Base-by-base conservation (phyloP, 257 asterid species). In the Solanum ossicruentum region DNA sequence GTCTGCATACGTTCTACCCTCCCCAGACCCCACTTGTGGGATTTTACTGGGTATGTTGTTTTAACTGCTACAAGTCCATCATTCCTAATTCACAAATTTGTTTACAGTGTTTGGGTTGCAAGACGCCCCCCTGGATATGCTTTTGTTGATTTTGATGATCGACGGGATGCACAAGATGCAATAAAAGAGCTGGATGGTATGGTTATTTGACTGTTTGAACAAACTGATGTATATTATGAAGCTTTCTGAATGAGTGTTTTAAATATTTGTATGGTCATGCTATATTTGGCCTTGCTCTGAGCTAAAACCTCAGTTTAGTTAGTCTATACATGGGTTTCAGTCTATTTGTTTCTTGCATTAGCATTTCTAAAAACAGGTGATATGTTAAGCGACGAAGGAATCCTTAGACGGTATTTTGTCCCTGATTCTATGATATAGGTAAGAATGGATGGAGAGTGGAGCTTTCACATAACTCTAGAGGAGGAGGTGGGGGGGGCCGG, bases 381-480 rank as follows among this genome's bases (percentile, higher is more conserved):
- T 51, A 51, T 77, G 10, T 52, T 77, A 10, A 26, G 26, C 63
- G 28, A 16, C 4, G 80, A 72, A 72, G 36, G 57, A 81, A n/a
- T 17, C 43, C 43, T 26, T 70, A 61, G 56, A 81, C 21, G n/a
- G 79, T 79, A 12, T 43, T 80, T 28, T 55, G 4, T 32, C 52
- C 41, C 69, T 71, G 82, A 61, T 82, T 54, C 61, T 49, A 28
- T 86, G 70, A 16, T 85, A 67, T 88, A 95, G 99, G 98, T 85
- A 95, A 94, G 88, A 95, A 94, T 92, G 97, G 99, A 41, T 95
- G 99, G 99, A 93, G 99, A 85, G 99, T 95, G 81, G 99, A 95
- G 91, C 94, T 93, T 63, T 94, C 99, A 26, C 99, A 95, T 90
- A 94, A 92, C 90, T 94, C 98, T 57, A 89, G 97, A 84, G 98